Evolutionary conservation across 78 protist genomes (phyloP), one percentile per base, ranked within the genome.

Genomic region (Dictyostelium firmibasis): DNA sequence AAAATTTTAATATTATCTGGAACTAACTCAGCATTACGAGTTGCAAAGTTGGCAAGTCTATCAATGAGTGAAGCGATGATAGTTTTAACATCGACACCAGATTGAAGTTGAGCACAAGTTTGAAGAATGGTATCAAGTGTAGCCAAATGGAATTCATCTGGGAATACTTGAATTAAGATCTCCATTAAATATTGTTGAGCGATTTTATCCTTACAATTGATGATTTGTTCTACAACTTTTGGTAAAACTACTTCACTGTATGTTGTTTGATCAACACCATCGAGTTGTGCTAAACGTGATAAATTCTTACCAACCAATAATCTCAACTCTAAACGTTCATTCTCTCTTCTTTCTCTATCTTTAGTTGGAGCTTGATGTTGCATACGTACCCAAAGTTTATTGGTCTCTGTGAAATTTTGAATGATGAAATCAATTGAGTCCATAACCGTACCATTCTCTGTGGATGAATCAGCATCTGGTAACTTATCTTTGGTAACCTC

Each of bases 111-210:
- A 8, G 94, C 85, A 78, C 97, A 93, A 18, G 97, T 47, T n/a
- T 70, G 50, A 64, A 99, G 94, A 50, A 98, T 72, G 4, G 29
- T 31, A 41, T 82, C 91, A 29, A 99, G 96, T 13, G 99, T 98
- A 11, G 38, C 86, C 4, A 98, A 95, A 91, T 99, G 99, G 93
- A 92, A 98, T 69, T 98, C 99, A 83, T 97, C 99, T 6, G 99
- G 99, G 97, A 99, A 99, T 38, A 97, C 99, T 92, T 98, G 99
- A 57, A 97, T 96, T 70, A 99, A 69, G 78, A 96, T 91, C 79
- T 99, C 99, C 98, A 98, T 97, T 35, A 99, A 96, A 91, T 98
- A 99, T 96, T 98, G 97, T 96, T 99, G 99, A n/a, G 99, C 99
- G 36, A 99, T 95, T n/a, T 72, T 76, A 92, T 99, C 99, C 81